These are phyloP conservation scores for Schrenkiella parvula DNA, from an alignment of 345 rosid species.

Conservation along the genomic window DNA sequence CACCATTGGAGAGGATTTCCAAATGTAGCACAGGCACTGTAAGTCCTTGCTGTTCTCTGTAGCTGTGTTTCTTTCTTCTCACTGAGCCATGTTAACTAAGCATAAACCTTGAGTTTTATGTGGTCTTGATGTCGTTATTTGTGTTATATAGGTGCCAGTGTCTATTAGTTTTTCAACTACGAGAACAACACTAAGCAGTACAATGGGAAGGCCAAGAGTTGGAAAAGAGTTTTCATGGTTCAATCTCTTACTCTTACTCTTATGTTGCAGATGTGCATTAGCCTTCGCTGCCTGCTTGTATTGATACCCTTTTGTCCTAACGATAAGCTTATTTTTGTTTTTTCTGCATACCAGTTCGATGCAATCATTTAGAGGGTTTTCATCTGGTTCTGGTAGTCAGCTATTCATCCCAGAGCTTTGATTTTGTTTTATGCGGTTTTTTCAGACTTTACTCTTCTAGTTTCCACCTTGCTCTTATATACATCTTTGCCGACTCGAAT, in stretches of 20 bases:
- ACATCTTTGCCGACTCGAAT: background rate
- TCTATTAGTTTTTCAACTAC: conserved; percentile 32
- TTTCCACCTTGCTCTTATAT: background rate
- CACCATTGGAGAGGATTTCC: conserved; percentile 39
- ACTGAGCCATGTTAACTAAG: background rate
- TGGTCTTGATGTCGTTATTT: background rate
- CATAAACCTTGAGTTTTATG: background rate
- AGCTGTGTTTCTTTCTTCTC: background rate
- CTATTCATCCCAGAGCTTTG: background rate
- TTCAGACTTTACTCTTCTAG: background rate
- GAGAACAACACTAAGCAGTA: conserved; percentile 34
- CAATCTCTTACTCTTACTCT: background rate
- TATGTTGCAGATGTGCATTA: background rate
- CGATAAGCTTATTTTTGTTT: background rate
- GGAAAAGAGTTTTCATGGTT: conserved; percentile 40
- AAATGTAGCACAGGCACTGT: conserved; percentile 39
- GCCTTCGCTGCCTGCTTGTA: background rate
- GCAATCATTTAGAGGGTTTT: conserved; percentile 57
- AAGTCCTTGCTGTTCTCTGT: conserved; percentile 29
- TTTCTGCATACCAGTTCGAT: conserved; percentile 41
- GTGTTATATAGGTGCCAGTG: conserved; percentile 39
- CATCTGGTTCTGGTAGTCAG: conserved; percentile 71
- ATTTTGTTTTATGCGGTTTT: background rate
- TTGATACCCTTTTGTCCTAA: background rate
- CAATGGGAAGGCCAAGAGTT: conserved; percentile 31